These are phyloP conservation scores for Aurinia saxatilis DNA, from an alignment of 345 rosid genomes.

Conservation along the genomic window DNA sequence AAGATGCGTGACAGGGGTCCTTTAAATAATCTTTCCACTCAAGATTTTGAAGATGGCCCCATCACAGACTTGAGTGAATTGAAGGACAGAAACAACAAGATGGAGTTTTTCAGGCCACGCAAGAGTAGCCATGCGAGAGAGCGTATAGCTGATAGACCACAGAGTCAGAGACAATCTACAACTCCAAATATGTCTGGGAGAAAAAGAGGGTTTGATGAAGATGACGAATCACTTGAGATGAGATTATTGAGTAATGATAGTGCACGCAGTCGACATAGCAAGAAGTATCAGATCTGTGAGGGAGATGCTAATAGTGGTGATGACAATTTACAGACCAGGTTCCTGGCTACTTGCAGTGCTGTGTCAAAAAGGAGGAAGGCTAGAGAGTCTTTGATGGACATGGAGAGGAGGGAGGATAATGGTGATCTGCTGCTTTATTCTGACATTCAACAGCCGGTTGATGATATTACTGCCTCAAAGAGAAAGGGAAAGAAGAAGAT, in stretches of 20 bases:
- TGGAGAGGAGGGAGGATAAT: slow-evolving; percentile 40
- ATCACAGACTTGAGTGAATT: slow-evolving; percentile 31
- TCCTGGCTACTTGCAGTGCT: slow-evolving; percentile 45
- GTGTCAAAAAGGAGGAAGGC: slow-evolving; percentile 58
- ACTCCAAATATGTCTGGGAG: slow-evolving; percentile 43
- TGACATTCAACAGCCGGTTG: slow-evolving; percentile 29
- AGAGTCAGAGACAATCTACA: slow-evolving; percentile 30
- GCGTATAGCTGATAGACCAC: slow-evolving; percentile 39
- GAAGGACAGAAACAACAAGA: slow-evolving; percentile 36
- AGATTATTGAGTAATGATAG: slow-evolving; percentile 34
- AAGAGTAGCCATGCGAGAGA: slow-evolving; percentile 48
- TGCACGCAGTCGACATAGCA: slow-evolving; percentile 32
- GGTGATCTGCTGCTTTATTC: slow-evolving; percentile 31
- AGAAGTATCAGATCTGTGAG: slow-evolving; percentile 46
- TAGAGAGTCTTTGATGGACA: slow-evolving; percentile 43
- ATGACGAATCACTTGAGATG: slow-evolving; percentile 43
- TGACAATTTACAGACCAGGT: slow-evolving; percentile 48
- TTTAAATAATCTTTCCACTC: slow-evolving; percentile 32
- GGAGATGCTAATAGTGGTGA: slow-evolving; percentile 32
- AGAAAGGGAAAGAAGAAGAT: slow-evolving; percentile 65
- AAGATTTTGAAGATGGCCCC: slow-evolving; percentile 37
- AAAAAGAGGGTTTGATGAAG: slow-evolving; percentile 51
- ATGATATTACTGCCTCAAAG: slow-evolving; percentile 43
- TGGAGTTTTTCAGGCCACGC: slow-evolving; percentile 23
- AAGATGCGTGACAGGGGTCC: slow-evolving; percentile 57